Evolutionary conservation across 345 rosid species (phyloP), one percentile per base, ranked within the genome.

Genomic region (Theobroma cacao): DNA sequence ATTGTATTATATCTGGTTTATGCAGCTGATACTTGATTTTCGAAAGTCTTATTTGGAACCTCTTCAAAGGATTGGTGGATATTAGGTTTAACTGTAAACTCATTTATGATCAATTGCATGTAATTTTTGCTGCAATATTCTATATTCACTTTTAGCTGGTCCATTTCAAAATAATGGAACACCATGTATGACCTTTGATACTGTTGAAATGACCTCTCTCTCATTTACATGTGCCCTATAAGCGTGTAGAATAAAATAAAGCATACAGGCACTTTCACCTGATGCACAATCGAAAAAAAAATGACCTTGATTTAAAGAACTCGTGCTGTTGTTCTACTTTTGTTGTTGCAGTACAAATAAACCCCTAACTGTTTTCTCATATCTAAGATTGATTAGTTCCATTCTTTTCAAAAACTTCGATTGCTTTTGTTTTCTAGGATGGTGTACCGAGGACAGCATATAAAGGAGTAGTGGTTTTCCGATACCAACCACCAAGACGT

Each of bases 391-490:
- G 22, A 26, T 43, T 43, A 14, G 47, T 24, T 45, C 55, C 55
- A 45, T 43, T 67, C 72, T 43, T 43, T 56, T 47, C 55, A 43
- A 26, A 68, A 68, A 58, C 17, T 75, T 58, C 18, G 2, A 24
- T 24, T 56, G 22, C 50, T 70, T 74, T 36, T 13, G 30, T 40
- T 62, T 56, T 72, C 34, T 79, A 96, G 99, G 99, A 96, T 77
- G 99, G 99, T 85, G 86, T 96, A 52, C 98, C 98, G 36, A 92
- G 99, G 82, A 87, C 97, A 77, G 93, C 99, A 75, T 94, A 92
- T 82, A 94, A 94, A 85, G 98, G 99, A 82, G 84, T 91, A 30
- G 97, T 96, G 75, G 91, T 90, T 81, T 92, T 94, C 86, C 86
- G 97, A 41, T 73, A 86, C 84, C 94, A 88, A 48, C 82, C 90